phyloP scores from a whole-genome alignment of 2,329 filamentous ascomycete species.

The Penicillium glabrum region DNA sequence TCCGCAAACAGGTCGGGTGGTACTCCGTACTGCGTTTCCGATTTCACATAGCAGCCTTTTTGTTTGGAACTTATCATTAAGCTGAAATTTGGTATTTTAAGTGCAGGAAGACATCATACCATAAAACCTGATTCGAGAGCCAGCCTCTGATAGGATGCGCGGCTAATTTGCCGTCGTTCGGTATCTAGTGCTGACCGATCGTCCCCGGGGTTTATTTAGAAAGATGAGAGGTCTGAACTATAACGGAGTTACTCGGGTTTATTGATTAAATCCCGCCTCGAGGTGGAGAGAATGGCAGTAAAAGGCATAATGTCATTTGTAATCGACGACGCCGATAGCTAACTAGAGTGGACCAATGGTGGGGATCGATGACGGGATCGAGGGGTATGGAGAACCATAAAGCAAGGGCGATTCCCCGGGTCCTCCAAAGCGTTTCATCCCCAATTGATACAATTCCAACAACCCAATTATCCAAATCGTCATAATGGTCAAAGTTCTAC shows the following conservation, averaged over 20 bases:
- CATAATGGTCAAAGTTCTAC: conserved; percentile 41
- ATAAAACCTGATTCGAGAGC: background rate
- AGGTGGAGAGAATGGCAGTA: background rate
- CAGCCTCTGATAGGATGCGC: background rate
- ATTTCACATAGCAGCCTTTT: background rate
- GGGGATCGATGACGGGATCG: conserved; percentile 24
- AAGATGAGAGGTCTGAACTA: background rate
- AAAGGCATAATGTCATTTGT: conserved; percentile 14
- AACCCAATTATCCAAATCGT: background rate
- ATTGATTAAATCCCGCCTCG: background rate
- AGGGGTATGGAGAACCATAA: conserved; percentile 20
- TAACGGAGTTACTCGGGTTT: conserved; percentile 5
- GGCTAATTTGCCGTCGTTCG: background rate
- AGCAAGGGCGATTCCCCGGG: conserved; percentile 6
- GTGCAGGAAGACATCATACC: background rate
- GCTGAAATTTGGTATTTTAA: background rate
- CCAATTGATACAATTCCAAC: background rate
- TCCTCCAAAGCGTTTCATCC: background rate
- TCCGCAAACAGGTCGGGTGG: background rate
- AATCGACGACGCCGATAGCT: conserved; percentile 9
- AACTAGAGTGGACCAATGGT: conserved; percentile 6
- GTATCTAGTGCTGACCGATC: background rate
- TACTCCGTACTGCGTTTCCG: background rate
- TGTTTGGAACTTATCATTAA: background rate
- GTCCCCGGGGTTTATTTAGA: background rate